Conservation (phyloP, 352 stramenopile species). For the Phytophthora idaei region DNA sequence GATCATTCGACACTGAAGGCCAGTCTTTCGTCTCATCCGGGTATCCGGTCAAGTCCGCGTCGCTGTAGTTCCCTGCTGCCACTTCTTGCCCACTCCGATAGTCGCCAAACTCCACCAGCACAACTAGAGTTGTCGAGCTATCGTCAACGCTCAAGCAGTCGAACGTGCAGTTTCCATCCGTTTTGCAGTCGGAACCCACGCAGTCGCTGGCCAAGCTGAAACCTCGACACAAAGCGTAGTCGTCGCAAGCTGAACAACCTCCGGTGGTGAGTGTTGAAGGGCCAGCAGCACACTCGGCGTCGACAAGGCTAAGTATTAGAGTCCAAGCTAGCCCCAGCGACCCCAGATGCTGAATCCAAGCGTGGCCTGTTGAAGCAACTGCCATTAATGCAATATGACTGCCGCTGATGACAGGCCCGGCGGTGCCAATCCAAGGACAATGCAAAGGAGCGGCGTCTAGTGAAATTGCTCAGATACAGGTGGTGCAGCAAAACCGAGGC, state of each 20-base stretch:
- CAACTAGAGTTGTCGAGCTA: conserved; percentile 7
- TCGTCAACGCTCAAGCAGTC: conserved; percentile 21
- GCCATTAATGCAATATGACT: conserved; percentile 12
- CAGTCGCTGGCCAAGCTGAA: conserved; percentile 17
- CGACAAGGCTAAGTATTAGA: not conserved
- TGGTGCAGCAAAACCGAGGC: conserved; percentile 11
- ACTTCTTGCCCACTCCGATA: conserved; percentile 9
- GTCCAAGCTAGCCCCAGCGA: not conserved
- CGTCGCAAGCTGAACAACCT: conserved; percentile 20
- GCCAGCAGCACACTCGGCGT: conserved; percentile 15
- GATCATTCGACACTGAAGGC: conserved; percentile 9
- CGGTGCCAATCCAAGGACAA: conserved; percentile 11
- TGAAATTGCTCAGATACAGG: conserved; percentile 16
- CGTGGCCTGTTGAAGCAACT: not conserved
- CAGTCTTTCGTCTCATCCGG: conserved; percentile 7
- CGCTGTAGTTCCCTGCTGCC: conserved; percentile 2
- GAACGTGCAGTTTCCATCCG: conserved; percentile 24
- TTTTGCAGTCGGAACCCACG: conserved; percentile 18
- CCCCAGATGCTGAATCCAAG: conserved; percentile 6
- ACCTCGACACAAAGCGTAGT: conserved; percentile 14
- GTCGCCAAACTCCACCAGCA: conserved; percentile 31
- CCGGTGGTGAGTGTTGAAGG: conserved; percentile 24
- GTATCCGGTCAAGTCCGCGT: conserved; percentile 1
- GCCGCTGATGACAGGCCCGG: too few relatives aligned
- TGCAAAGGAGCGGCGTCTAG: conserved; percentile 12